Percentiles rank a stretch among this genome's conserved stretches.
Conservation (phyloP, 140 eudicot genomes). For the Oenanthe javanica region DNA sequence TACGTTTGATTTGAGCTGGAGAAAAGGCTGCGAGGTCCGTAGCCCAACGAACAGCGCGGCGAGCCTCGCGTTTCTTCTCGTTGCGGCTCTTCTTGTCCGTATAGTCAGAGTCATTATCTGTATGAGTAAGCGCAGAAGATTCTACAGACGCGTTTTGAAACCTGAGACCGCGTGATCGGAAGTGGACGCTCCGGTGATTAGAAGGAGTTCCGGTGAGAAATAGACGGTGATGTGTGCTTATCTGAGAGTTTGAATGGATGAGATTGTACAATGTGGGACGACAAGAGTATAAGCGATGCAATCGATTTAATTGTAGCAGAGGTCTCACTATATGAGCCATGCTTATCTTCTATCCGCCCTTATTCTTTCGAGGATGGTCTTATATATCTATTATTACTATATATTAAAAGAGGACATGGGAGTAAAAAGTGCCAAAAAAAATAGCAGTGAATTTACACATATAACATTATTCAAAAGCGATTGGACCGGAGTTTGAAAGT, state of each 20-base stretch:
- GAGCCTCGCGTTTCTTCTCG: slow-evolving; percentile 83
- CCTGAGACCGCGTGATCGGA: slow-evolving; percentile 47
- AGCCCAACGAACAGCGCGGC: slow-evolving; percentile 70
- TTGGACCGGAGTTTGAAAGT: too few species aligned
- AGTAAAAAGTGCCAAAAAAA: too few species aligned
- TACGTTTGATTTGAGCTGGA: slow-evolving; percentile 69
- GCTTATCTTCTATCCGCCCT: background rate
- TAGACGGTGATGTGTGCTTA: background rate
- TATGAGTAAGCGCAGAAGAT: slow-evolving; percentile 21
- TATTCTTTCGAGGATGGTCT: too few species aligned
- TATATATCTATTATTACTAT: too few species aligned
- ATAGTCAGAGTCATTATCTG: slow-evolving; percentile 32
- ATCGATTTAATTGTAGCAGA: slow-evolving; percentile 20
- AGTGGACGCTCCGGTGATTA: slow-evolving; percentile 20
- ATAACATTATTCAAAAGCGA: too few species aligned
- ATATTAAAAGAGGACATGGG: too few species aligned
- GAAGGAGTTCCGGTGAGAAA: slow-evolving; percentile 10
- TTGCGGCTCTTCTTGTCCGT: slow-evolving; percentile 54
- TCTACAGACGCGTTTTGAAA: slow-evolving; percentile 22
- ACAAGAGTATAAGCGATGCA: slow-evolving; percentile 15
- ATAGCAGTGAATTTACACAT: too few species aligned
- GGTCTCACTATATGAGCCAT: slow-evolving; percentile 32
- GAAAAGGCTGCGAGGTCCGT: slow-evolving; percentile 73
- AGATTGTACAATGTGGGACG: slow-evolving; percentile 13
- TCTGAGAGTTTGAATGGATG: slow-evolving; percentile 12